phyloP scores from a whole-genome alignment of 345 rosid genomes.

The Lumnitzera racemosa region DNA sequence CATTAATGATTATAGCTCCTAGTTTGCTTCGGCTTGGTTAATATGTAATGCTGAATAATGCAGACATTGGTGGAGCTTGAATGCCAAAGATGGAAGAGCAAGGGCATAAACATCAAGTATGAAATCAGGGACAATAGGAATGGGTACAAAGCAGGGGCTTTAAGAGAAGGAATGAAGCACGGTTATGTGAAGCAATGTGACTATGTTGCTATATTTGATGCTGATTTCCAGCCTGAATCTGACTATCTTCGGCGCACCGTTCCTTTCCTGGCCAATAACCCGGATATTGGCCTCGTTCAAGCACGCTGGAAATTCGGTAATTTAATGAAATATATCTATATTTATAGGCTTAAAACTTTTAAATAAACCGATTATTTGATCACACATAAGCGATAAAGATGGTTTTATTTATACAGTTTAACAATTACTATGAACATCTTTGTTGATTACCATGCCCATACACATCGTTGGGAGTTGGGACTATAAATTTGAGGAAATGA shows the following conservation, averaged over 20 bases:
- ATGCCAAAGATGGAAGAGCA: conserved; percentile 65
- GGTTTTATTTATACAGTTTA: no score
- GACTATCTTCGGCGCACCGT: conserved; percentile 68
- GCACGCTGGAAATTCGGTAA: conserved; percentile 94
- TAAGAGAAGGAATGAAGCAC: conserved; percentile 72
- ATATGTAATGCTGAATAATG: not conserved
- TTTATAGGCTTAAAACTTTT: no score
- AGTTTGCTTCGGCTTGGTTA: not conserved
- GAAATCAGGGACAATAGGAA: conserved; percentile 62
- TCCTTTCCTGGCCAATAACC: conserved; percentile 63
- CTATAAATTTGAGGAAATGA: no score
- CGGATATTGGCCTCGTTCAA: conserved; percentile 69
- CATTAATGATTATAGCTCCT: no score
- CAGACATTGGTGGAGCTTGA: conserved; percentile 65
- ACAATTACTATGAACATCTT: no score
- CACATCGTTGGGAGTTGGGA: no score
- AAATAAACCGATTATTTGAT: no score
- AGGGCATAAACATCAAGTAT: conserved; percentile 61
- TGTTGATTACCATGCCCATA: no score
- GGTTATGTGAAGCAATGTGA: conserved; percentile 71
- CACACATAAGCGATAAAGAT: no score
- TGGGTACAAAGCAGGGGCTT: conserved; percentile 79
- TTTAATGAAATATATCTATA: not conserved
- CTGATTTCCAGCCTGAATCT: conserved; percentile 83
- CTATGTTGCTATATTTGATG: conserved; percentile 75